Conservation (phyloP, 768 basidiomycete species). For the Thelephora ganbajun region DNA sequence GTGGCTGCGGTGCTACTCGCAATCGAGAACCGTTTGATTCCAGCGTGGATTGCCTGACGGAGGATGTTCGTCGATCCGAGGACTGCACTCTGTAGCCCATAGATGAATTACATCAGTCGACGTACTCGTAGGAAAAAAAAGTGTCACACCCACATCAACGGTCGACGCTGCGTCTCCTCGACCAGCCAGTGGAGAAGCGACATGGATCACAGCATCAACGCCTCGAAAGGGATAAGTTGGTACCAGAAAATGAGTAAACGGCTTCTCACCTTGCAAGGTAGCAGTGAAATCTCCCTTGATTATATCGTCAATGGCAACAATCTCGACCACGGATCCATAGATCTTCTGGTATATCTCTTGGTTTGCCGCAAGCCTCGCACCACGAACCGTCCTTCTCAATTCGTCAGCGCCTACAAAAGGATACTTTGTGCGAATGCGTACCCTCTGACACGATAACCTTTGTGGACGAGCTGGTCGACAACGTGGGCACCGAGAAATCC, state of each 20-base stretch:
- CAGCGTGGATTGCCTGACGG: slow-evolving; percentile 24
- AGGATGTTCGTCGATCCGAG: slow-evolving; percentile 20
- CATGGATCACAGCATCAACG: slow-evolving; percentile 9
- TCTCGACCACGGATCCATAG: slow-evolving; percentile 11
- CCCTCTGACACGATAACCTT: slow-evolving; percentile 35
- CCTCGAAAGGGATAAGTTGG: background rate
- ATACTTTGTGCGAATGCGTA: slow-evolving; percentile 9
- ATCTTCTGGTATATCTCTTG: slow-evolving; percentile 1
- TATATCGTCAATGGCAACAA: slow-evolving; percentile 12
- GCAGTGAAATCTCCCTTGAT: slow-evolving; percentile 11
- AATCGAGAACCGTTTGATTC: slow-evolving; percentile 29
- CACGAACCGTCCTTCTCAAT: slow-evolving; percentile 10
- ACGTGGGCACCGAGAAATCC: slow-evolving; percentile 31
- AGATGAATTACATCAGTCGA: background rate
- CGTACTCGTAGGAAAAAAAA: background rate
- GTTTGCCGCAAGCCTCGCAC: slow-evolving; percentile 4
- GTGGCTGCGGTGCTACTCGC: slow-evolving; percentile 19
- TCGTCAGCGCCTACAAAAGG: background rate
- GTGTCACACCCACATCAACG: slow-evolving; percentile 4
- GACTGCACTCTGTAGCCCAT: slow-evolving; percentile 5
- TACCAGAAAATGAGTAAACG: background rate
- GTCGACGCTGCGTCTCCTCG: slow-evolving; percentile 1
- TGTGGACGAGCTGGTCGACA: slow-evolving; percentile 23
- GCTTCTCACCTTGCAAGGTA: slow-evolving; percentile 12
- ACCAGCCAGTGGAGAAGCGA: slow-evolving; percentile 4